Evolutionary conservation across 139 green algal species (phyloP), one percentile per base, ranked within the genome.

Genomic region (Micractinium conductrix): DNA sequence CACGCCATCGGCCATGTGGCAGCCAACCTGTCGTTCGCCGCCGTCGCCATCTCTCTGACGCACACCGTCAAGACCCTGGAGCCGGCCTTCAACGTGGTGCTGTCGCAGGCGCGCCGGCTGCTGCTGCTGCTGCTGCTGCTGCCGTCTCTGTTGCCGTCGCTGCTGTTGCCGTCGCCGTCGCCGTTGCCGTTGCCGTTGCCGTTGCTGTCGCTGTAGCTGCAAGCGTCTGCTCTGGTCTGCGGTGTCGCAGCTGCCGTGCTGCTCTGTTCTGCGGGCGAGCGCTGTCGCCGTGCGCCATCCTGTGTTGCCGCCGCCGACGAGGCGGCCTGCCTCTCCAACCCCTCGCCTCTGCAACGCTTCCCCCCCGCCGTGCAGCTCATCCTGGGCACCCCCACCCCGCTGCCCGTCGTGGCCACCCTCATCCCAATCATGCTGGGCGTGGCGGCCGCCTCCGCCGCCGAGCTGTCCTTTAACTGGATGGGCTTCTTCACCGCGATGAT

Each of bases 31-130:
- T 98, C 95, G 16, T 99, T 99, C 87, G 96, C 96, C 14, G 95
- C 97, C 16, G 97, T 99, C 38, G 97, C 97, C 74, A 99, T 99
- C 85, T 98, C 93, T 9, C 94, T 99, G 60, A 99, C 97, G 9
- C 97, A 99, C 95, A 99, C 97, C 4, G 95, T 98, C 60, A 98
- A 98, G 93, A 98, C 97, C 4, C 87, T 99, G 87, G 97, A 99
- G 93, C 97, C 97, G 3, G 97, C 95, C 33, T 99, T 99, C 93
- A 98, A 96, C 74, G 96, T 97, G 4, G 73, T 97, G 28, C 92
- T 98, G 37, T 93, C 85, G 22, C 35, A 67, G 74, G 74, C 42
- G 50, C 43, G 91, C 93, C 42, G 14, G 17, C 17, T 9, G 16
- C 4, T 28, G 37, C 55, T 65, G 16, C 55, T 70, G 30, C n/a